A percentile compares a stretch with the other conserved stretches of the same genome.
These are phyloP conservation scores for Penicillium griseofulvum DNA, from an alignment of 2,329 filamentous ascomycete species.

Conservation along the genomic window DNA sequence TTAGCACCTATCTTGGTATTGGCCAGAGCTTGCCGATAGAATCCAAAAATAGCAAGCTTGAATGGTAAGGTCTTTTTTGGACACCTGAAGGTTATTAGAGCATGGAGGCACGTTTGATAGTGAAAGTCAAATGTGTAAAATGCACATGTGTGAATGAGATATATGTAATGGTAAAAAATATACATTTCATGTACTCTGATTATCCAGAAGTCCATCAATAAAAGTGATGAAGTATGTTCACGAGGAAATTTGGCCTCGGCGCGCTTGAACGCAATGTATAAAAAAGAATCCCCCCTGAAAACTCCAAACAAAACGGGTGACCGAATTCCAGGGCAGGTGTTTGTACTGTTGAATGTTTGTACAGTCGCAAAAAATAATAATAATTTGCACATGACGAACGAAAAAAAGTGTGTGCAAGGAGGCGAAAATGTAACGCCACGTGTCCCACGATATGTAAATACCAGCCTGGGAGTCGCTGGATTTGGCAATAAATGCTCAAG, in stretches of 20 bases:
- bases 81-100: neutral
- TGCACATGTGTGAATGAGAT: neutral
- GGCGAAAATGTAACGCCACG: neutral
- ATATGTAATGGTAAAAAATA: no score
- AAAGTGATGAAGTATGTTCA: neutral
- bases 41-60: neutral
- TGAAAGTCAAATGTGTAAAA: neutral
- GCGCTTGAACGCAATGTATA: constrained; percentile 11
- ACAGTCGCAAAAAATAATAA: neutral
- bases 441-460: neutral
- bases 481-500: constrained; percentile 4
- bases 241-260: neutral
- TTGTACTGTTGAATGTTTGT: constrained; percentile 9
- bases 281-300: neutral
- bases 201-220: neutral
- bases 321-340: neutral
- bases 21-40: neutral
- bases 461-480: neutral
- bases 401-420: neutral
- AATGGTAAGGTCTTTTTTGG: neutral
- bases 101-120: neutral
- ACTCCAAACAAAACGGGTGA: constrained; percentile 1
- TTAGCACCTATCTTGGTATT: neutral
- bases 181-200: neutral
- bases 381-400: neutral